Base-by-base conservation (phyloP, 176 grass and related monocot species). In the Alloteropsis semialata region DNA sequence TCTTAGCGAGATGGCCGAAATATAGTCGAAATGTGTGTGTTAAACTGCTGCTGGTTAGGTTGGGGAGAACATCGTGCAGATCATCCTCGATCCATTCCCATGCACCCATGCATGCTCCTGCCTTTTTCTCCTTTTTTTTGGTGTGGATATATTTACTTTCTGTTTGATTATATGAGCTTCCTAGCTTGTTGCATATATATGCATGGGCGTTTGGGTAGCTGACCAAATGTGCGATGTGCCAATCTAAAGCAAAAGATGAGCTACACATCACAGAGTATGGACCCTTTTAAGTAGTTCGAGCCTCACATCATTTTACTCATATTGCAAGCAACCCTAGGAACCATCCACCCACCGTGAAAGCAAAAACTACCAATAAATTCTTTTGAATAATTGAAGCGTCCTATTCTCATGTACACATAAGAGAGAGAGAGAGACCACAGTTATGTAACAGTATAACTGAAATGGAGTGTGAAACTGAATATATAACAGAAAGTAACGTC, bases 271-370 rank as follows among this genome's bases (percentile, higher is more conserved):
- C 72, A 55, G 41, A 63, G 81, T 56, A 86, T 92, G 83, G 86
- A 74, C 83, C 69, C 86, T 76, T 89, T 81, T 85, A 88, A 92
- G 87, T 95, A 90, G 90, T 82, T 95, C 85, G 88, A 81, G 61
- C 54, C 76, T 94, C 89, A 97, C 87, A 92, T 97, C 94, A 94
- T 90, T 82, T 97, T 94, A 84, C 88, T 92, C 60, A 45, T 28
- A 86, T 84, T 65, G 78, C 81, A 97, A 97, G 94, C 91, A 97
- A 97, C 82, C 80, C 74, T 85, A 80, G 56, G 68, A 82, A 81
- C 72, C 36, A 85, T 87, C 65, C 85, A 91, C 82, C 89, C 80
- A 90, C 89, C 89, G 75, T 90, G 89, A 90, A 90, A 90, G 89
- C 80, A 87, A 90, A 74, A 87, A 87, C 80, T 80, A 61, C 50